Conservation (phyloP, 768 basidiomycete species). For the Termitomyces sp. region DNA sequence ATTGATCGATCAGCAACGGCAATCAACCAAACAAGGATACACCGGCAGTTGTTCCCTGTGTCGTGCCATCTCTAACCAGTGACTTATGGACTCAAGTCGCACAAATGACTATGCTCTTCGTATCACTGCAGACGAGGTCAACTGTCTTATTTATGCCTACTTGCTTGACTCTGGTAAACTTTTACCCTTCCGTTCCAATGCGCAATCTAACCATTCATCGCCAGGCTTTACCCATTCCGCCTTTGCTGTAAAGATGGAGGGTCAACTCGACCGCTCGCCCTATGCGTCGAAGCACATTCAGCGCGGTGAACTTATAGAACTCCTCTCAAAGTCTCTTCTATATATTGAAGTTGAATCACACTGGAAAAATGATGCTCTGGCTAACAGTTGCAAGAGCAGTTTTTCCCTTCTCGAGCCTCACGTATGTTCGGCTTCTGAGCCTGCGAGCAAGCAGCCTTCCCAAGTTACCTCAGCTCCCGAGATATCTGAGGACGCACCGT, state of each 20-base stretch:
- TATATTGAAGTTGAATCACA: constrained; percentile 84
- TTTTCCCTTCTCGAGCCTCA: constrained; percentile 80
- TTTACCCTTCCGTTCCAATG: neutral
- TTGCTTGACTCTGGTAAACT: constrained; percentile 74
- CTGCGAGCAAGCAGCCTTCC: constrained; percentile 27
- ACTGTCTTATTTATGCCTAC: constrained; percentile 83
- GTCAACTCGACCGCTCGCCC: constrained; percentile 66
- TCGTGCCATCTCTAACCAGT: neutral
- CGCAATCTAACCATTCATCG: constrained; percentile 7
- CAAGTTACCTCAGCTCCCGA: constrained; percentile 13
- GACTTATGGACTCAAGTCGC: constrained; percentile 7
- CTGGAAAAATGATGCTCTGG: constrained; percentile 64
- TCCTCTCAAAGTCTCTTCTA: constrained; percentile 76
- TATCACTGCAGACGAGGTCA: constrained; percentile 80
- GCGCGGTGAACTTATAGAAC: constrained; percentile 78
- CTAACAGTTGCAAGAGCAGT: constrained; percentile 61
- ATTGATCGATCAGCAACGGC: constrained; percentile 19
- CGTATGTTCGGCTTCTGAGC: constrained; percentile 55
- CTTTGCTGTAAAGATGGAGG: constrained; percentile 76
- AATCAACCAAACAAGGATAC: constrained; percentile 11
- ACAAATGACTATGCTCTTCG: constrained; percentile 38
- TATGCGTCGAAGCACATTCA: constrained; percentile 72
- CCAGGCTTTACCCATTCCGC: constrained; percentile 81
- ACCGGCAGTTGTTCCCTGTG: neutral
- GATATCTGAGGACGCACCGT: constrained; percentile 11